Evolutionary conservation across 352 stramenopile genomes (phyloP), one percentile per base, ranked within the genome.

Genomic region (Pythium dissotocum): DNA sequence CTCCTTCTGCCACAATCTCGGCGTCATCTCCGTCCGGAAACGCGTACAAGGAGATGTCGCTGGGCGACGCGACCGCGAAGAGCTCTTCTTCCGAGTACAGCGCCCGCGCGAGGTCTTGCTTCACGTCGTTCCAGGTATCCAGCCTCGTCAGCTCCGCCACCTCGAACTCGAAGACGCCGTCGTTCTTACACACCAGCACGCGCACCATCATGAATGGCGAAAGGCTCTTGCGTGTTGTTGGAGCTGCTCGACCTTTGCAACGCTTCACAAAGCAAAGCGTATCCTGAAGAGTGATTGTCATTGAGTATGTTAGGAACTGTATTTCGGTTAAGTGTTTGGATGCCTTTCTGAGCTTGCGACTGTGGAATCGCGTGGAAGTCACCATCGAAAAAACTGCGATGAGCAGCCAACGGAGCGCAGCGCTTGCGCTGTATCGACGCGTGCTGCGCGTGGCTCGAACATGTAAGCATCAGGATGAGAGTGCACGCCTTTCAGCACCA

Each of bases 111-210:
- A 89, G 62, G 18, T 70, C 73, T 75, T 90, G 80, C 63, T 90
- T 91, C 38, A 91, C 65, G 21, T 83, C 78, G 48, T 57, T 67
- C 77, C 80, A 89, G 46, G 38, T 44, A 2, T 61, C 60, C 4
- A 74, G 51, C 14, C 30, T 36, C 5, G 65, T 62, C 0, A 80
- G 44, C 36, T 89, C 75, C 10, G 76, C 76, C 16, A 72, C 57
- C 53, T 85, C 78, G 60, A 90, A 87, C 73, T 93, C 83, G 63
- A 91, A 89, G 66, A 77, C 79, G 44, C 83, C 83, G 69, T 91
- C 82, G 72, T 93, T 93, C 80, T 91, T 91, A 71, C 85, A 91
- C 32, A 91, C 82, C 49, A 89, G 54, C 53, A 91, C 81, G 26
- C 69, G 77, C 78, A 90, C 82, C 60, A 77, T 82, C 24, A 14